Conservation (phyloP, 371 early-diverging fungal genomes). For the Syncephalis plumigaleata region DNA sequence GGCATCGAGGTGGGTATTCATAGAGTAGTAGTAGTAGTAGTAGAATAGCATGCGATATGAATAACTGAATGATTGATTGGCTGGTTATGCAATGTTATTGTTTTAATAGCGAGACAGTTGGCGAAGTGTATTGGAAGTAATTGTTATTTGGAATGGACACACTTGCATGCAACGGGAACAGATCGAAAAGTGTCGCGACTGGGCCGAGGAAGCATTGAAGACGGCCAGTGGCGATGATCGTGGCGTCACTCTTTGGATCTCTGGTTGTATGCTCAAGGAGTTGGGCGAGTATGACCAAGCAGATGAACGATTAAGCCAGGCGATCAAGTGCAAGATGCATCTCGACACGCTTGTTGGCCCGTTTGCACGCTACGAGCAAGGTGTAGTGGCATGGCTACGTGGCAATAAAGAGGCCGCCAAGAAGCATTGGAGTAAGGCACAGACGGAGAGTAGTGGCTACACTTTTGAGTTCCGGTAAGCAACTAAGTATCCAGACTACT, state of each 20-base stretch:
- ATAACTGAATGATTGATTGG: too few species aligned
- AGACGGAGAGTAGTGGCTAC: too few species aligned
- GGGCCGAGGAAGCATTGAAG: constrained; percentile 18
- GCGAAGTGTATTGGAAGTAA: constrained; percentile 29
- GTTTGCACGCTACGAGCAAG: constrained; percentile 43
- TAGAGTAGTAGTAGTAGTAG: too few species aligned
- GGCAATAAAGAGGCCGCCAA: constrained; percentile 14
- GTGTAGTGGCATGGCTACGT: constrained; percentile 28
- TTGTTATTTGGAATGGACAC: constrained; percentile 34
- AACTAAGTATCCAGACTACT: too few species aligned
- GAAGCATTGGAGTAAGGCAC: too few species aligned
- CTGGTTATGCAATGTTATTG: too few species aligned
- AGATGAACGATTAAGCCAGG: constrained; percentile 31
- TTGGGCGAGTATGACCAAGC: neutral
- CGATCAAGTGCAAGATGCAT: constrained; percentile 24
- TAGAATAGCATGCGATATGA: too few species aligned
- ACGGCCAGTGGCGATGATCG: constrained; percentile 2
- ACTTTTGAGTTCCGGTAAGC: too few species aligned
- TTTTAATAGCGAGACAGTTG: constrained; percentile 34
- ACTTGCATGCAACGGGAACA: constrained; percentile 23
- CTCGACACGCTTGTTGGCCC: constrained; percentile 36
- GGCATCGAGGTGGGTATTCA: too few species aligned
- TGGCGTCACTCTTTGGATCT: constrained; percentile 2
- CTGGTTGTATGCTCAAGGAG: neutral
- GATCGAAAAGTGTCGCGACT: constrained; percentile 8